Base-by-base conservation (phyloP, 2,329 filamentous ascomycete species). In the Sporothrix pallida region DNA sequence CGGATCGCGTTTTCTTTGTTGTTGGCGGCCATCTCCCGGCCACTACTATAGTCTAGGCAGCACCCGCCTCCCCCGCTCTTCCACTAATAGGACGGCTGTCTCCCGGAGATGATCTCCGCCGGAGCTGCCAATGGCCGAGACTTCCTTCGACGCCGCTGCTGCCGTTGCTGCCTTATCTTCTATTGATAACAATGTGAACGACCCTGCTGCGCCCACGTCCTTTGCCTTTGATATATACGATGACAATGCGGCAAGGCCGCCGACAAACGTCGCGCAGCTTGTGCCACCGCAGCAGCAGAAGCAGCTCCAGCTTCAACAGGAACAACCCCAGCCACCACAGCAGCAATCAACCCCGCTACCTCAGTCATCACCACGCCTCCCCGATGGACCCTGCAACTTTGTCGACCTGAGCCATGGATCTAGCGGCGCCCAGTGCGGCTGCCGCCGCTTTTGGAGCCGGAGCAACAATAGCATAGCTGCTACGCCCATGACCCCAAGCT, bases 391-490 rank as follows among this genome's bases (percentile, higher is more conserved):
- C 67, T 90, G 88, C 82, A 89, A 89, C 79, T 90, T 85, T 78
- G 84, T 88, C 74, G 87, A 90, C 77, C 78, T 88, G 73, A 84
- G 81, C 3, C 83, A 84, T 74, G 85, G 87, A 73, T 83, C 87
- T 75, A 84, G 83, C 78, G 87, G 86, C 74, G 82, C 85, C 46
- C 84, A 84, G 74, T 90, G 88, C 75, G 88, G 88, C 78, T 90
- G 88, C 77, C 87, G 88, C 76, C 87, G 87, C 71, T 90, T 90
- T 81, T 90, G 87, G 87, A 85, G 84, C 78, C 85, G 74, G 84
- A 75, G 81, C 81, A 72, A 79, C 72, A 67, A 26, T 46, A 76
- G 79, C 63, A 81, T 78, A 46, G 17, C 60, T 13, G 56, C 71
- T 8, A 54, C 73, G 31, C 48, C 74, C 7, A 23, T 54, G 8